Conservation (phyloP, 768 basidiomycete species). For the Floccularia luteovirens region DNA sequence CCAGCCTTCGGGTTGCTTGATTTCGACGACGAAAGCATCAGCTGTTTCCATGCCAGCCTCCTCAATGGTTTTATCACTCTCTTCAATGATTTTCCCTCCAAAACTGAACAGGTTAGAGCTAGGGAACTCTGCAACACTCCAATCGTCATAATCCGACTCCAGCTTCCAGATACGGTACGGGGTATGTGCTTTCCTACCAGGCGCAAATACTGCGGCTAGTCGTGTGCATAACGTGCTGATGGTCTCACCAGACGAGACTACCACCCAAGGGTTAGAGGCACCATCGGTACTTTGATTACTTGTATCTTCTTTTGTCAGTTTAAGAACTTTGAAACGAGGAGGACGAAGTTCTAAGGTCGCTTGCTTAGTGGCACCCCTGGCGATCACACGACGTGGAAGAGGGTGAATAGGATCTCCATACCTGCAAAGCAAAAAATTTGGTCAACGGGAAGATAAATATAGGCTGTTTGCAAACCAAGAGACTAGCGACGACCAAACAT, state of each 20-base stretch:
- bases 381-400: constrained; percentile 62
- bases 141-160: constrained; percentile 28
- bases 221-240: constrained; percentile 31
- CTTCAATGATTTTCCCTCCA: constrained; percentile 34
- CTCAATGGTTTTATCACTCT: constrained; percentile 42
- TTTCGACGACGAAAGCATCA: constrained; percentile 76
- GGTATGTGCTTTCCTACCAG: constrained; percentile 17
- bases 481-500: constrained; percentile 61
- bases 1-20: constrained; percentile 55
- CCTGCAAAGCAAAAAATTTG: constrained; percentile 31
- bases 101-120: constrained; percentile 18
- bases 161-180: constrained; percentile 64
- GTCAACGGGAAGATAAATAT: constrained; percentile 6
- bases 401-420: constrained; percentile 55
- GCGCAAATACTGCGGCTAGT: constrained; percentile 29
- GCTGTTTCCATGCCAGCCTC: constrained; percentile 51
- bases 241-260: constrained; percentile 45
- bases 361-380: constrained; percentile 41
- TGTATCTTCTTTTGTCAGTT: constrained; percentile 28
- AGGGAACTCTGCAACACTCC: constrained; percentile 23
- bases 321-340: constrained; percentile 51
- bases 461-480: constrained; percentile 66
- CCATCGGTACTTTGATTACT: constrained; percentile 14
- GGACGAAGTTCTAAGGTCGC: constrained; percentile 67
- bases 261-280: constrained; percentile 24